Conservation (phyloP, 2,329 filamentous ascomycete genomes). For the Pseudogymnoascus destructans region DNA sequence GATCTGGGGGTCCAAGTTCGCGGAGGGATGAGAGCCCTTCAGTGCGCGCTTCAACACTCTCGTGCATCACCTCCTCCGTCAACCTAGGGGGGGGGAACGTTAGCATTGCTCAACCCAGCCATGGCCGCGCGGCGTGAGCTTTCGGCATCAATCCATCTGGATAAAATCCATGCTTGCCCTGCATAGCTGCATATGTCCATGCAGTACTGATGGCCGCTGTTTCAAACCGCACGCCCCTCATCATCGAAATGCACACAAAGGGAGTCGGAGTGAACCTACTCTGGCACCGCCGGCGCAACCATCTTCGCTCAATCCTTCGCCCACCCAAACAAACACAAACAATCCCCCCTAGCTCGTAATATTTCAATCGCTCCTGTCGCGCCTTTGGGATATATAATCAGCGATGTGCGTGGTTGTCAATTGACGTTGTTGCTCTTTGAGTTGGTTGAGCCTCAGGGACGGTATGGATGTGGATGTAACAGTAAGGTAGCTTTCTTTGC, state of each 20-base stretch:
- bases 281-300: slow-evolving; percentile 63
- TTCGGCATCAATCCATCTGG: not conserved
- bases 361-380: not conserved
- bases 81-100: slow-evolving; percentile 44
- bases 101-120: not conserved
- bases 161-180: not conserved
- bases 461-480: slow-evolving; percentile 1
- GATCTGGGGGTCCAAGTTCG: slow-evolving; percentile 88
- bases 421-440: not conserved
- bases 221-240: not conserved
- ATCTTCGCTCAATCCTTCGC: slow-evolving; percentile 29
- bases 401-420: slow-evolving; percentile 1
- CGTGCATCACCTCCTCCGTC: slow-evolving; percentile 83
- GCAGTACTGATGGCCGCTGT: not conserved
- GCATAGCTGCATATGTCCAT: not conserved
- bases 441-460: slow-evolving; percentile 1
- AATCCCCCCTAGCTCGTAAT: not conserved
- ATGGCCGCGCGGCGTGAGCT: not conserved
- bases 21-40: slow-evolving; percentile 75
- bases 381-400: not conserved
- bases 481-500: slow-evolving; percentile 5
- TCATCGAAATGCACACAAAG: not conserved
- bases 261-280: slow-evolving; percentile 38
- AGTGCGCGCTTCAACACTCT: slow-evolving; percentile 83
- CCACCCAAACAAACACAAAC: slow-evolving; percentile 1